A percentile compares a stretch with the other conserved stretches of the same genome.
phyloP scores from a whole-genome alignment of 805 yeast species.

The Wickerhamomyces sydowiorum region DNA sequence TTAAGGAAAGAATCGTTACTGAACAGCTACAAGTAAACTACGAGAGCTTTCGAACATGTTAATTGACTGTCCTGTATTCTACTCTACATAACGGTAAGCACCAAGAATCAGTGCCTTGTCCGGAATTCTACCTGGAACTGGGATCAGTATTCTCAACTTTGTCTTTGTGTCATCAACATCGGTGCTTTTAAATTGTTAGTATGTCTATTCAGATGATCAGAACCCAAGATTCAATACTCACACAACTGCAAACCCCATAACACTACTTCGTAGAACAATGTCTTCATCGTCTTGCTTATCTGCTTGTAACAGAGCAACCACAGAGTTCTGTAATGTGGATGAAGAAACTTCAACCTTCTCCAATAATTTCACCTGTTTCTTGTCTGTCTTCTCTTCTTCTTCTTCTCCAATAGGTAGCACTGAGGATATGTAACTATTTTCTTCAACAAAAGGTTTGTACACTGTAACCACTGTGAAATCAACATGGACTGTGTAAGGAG shows the following conservation, averaged over 20 bases:
- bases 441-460: conserved; percentile 42
- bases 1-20: too few relatives aligned
- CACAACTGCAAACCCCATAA: conserved; percentile 66
- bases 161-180: conserved; percentile 68
- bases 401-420: conserved; percentile 23
- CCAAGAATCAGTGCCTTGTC: conserved; percentile 70
- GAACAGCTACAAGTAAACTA: too few relatives aligned
- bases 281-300: conserved; percentile 40
- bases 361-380: conserved; percentile 17
- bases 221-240: neutral
- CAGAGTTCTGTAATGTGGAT: conserved; percentile 63
- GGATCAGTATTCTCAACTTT: conserved; percentile 67
- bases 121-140: conserved; percentile 86
- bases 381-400: conserved; percentile 23
- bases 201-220: conserved; percentile 1
- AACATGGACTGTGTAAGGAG: conserved; percentile 82
- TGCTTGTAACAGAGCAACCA: conserved; percentile 60
- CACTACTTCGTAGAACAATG: conserved; percentile 46
- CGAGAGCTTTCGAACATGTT: conserved; percentile 16
- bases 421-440: conserved; percentile 13
- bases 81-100: conserved; percentile 78
- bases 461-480: conserved; percentile 56
- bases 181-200: conserved; percentile 11
- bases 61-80: conserved; percentile 14
- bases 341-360: conserved; percentile 39